Evolutionary conservation across 2,329 filamentous ascomycete genomes (phyloP).

Genomic region (Ophiognomonia clavigignenti-juglandacearum): DNA sequence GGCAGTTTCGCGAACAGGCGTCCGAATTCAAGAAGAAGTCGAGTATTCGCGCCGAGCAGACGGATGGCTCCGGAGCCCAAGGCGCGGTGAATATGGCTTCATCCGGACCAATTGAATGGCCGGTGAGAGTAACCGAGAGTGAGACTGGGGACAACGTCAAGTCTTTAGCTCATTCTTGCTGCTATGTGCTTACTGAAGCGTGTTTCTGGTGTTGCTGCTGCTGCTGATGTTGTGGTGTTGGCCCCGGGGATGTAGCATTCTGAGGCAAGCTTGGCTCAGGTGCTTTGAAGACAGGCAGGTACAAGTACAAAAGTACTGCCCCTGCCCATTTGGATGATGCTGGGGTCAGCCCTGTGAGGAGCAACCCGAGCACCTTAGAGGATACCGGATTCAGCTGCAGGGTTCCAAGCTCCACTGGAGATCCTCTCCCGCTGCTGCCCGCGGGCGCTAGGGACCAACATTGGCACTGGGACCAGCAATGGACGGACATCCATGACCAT

Average conservation of each 20-base stretch:
- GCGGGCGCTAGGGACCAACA: background rate
- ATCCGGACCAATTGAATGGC: conserved; percentile 21
- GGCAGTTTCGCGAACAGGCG: too few relatives aligned
- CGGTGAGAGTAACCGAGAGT: conserved; percentile 1
- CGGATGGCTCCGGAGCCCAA: conserved; percentile 17
- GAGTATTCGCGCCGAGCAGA: too few relatives aligned
- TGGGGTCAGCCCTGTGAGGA: conserved; percentile 3
- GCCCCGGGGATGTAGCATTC: too few relatives aligned
- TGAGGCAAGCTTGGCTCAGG: too few relatives aligned
- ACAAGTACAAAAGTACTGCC: too few relatives aligned
- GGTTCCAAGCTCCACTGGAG: background rate
- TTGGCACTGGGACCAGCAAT: background rate
- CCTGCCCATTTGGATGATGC: too few relatives aligned
- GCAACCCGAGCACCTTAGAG: background rate
- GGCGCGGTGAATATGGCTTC: conserved; percentile 25
- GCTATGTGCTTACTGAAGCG: background rate
- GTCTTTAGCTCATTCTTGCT: conserved; percentile 12
- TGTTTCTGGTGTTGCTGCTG: background rate
- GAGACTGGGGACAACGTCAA: background rate
- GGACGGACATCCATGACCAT: too few relatives aligned
- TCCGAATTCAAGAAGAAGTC: too few relatives aligned
- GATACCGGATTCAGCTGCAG: background rate
- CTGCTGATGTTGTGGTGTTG: background rate
- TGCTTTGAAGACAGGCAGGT: too few relatives aligned
- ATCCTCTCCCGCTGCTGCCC: background rate